These are phyloP conservation scores for Coemansia reversa DNA, from an alignment of 192 early-diverging fungal genomes.

Conservation along the genomic window DNA sequence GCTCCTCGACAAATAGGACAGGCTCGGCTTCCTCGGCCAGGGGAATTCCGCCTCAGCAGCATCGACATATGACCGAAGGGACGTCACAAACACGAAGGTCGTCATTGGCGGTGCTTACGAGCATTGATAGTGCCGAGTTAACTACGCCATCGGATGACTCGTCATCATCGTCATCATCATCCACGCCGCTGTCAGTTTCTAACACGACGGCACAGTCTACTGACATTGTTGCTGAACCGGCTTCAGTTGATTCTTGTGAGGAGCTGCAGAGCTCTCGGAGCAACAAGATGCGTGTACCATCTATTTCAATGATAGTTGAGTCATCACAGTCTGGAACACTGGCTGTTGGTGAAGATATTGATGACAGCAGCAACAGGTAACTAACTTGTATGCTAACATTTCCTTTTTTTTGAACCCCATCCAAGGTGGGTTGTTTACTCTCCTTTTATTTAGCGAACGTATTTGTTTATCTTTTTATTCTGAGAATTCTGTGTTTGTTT, in stretches of 20 bases:
- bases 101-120: not conserved
- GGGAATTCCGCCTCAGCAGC: not conserved
- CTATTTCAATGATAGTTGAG: conserved; percentile 31
- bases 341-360: not conserved
- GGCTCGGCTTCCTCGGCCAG: not conserved
- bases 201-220: not conserved
- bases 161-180: conserved; percentile 5
- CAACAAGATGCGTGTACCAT: conserved; percentile 21
- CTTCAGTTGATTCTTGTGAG: not conserved
- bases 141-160: conserved; percentile 7
- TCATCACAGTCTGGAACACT: not conserved
- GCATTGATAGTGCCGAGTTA: not conserved
- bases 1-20: not conserved
- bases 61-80: not conserved
- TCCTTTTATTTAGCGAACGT: not conserved
- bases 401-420: too few species aligned
- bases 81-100: not conserved
- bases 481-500: not conserved
- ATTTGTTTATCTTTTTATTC: not conserved
- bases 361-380: not conserved
- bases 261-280: not conserved
- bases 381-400: not conserved
- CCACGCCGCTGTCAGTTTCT: conserved; percentile 16
- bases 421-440: too few species aligned
- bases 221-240: not conserved